Base-by-base conservation (phyloP, 1,284 basidiomycete genomes). In the Malassezia sympodialis region DNA sequence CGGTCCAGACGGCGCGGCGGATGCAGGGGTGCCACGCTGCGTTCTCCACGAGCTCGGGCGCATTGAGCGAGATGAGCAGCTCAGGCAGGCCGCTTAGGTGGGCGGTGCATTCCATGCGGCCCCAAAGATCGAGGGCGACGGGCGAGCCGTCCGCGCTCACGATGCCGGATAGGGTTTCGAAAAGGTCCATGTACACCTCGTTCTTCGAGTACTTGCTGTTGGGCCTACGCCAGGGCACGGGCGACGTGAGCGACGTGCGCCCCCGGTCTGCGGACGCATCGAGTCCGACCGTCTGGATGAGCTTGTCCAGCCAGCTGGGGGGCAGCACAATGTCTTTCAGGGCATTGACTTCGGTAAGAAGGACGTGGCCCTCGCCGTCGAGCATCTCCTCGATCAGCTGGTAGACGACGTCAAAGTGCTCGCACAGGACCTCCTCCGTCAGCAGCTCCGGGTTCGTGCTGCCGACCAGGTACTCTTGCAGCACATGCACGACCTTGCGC, bases 21-120 rank as follows among this genome's bases (percentile, higher is more conserved):
- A 96, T 83, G 73, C 90, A 96, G 28, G 88, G 84, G 73, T 96
- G 90, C 73, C 94, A 93, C 1, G 86, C 82, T 60, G 84, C 85
- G 62, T 93, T 87, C 3, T 79, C 77, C 60, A 96, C 77, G 32
- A 83, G 79, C 59, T 82, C 80, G 0, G 86, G 79, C 30, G 53
- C 30, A 39, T 56, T 61, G 28, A 72, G 60, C 6, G 48, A 50
- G 14, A 72, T 39, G 19, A 48, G 47, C 23, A 72, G 44, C 42
- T 67, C 67, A 1, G 69, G 69, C n/a, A 56, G 63, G 6, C 68
- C 69, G 44, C 87, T 56, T 7, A 72, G 43, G 27, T 58, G 37
- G 35, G 68, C 63, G 17, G 63, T 64, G 53, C 66, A 65, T 44
- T 61, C 48, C 10, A 72, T 39, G 17, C 32, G 48, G 2, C 53